Evolutionary conservation across 176 grass and related monocot genomes (phyloP).

Genomic region (Chloris gayana): DNA sequence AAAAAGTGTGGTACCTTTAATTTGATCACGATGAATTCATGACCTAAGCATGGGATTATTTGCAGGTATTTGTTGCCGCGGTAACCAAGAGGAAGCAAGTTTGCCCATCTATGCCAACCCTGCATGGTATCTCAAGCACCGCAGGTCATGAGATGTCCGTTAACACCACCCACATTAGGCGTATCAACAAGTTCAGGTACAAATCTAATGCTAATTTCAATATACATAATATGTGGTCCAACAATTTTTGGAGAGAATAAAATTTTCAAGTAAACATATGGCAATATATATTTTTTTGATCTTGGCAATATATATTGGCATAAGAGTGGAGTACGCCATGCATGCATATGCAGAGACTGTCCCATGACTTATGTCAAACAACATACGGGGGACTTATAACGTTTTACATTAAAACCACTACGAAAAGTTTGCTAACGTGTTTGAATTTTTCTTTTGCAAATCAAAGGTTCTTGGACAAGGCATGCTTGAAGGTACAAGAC

Average conservation of each 20-base stretch:
- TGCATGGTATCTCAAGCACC: slow-evolving; percentile 7
- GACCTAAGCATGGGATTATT: not conserved
- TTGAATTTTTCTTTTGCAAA: not conserved
- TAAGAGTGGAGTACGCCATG: not conserved
- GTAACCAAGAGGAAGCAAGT: slow-evolving; percentile 82
- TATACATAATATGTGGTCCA: not conserved
- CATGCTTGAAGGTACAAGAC: slow-evolving; percentile 61
- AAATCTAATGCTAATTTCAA: not conserved
- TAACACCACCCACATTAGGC: slow-evolving; percentile 35
- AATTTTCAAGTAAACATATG: not conserved
- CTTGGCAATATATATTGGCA: too few relatives aligned
- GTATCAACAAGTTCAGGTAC: slow-evolving; percentile 72
- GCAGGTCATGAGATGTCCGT: slow-evolving; percentile 1
- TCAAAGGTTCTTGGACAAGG: slow-evolving; percentile 79
- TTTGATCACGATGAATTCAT: not conserved
- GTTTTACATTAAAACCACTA: not conserved
- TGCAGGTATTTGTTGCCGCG: slow-evolving; percentile 73
- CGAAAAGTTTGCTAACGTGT: not conserved
- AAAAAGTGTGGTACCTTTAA: too few relatives aligned
- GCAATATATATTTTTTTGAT: too few relatives aligned
- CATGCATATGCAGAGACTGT: not conserved
- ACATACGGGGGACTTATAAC: not conserved
- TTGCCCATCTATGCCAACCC: slow-evolving; percentile 52
- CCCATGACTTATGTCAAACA: not conserved
- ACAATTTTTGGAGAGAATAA: not conserved